Conservation (phyloP, 352 stramenopile species). For the Globisporangium parvum region DNA sequence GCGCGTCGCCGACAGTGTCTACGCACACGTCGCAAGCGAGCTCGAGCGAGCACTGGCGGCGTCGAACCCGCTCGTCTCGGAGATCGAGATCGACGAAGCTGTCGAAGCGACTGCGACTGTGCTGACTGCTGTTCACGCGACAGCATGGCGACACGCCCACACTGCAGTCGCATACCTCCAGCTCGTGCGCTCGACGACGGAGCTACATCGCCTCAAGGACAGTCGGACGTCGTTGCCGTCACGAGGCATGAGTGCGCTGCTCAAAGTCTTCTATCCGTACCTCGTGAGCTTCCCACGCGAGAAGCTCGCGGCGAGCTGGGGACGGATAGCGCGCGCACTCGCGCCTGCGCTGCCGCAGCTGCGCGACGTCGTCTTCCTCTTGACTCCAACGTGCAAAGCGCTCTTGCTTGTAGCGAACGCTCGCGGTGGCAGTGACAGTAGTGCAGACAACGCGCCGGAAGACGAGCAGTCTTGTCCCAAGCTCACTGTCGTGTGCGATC, state of each 20-base stretch:
- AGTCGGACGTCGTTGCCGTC: not conserved
- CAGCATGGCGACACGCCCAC: slow-evolving; percentile 20
- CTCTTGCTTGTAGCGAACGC: slow-evolving; percentile 34
- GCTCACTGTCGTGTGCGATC: slow-evolving; percentile 42
- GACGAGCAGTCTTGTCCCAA: slow-evolving; percentile 21
- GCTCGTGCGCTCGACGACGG: slow-evolving; percentile 2
- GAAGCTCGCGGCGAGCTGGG: slow-evolving; percentile 34
- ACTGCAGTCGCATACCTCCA: slow-evolving; percentile 17
- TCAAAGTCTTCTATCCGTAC: slow-evolving; percentile 73
- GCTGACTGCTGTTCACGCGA: slow-evolving; percentile 19
- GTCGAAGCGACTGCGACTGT: slow-evolving; percentile 23
- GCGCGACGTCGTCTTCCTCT: slow-evolving; percentile 19
- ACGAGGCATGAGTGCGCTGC: slow-evolving; percentile 27
- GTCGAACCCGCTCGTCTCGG: slow-evolving; percentile 33
- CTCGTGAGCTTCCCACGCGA: slow-evolving; percentile 45
- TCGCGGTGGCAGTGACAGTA: not conserved
- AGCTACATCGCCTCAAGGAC: not conserved
- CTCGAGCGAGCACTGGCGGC: slow-evolving; percentile 13
- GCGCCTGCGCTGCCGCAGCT: slow-evolving; percentile 18
- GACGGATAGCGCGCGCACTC: slow-evolving; percentile 21
- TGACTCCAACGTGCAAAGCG: slow-evolving; percentile 44
- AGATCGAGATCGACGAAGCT: slow-evolving; percentile 33
- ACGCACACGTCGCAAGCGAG: slow-evolving; percentile 9
- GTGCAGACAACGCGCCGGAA: not conserved
- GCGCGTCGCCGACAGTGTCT: slow-evolving; percentile 11